Evolutionary conservation across 1,139 yeast genomes (phyloP).

Genomic region (Lodderomyces orthopsilosis): DNA sequence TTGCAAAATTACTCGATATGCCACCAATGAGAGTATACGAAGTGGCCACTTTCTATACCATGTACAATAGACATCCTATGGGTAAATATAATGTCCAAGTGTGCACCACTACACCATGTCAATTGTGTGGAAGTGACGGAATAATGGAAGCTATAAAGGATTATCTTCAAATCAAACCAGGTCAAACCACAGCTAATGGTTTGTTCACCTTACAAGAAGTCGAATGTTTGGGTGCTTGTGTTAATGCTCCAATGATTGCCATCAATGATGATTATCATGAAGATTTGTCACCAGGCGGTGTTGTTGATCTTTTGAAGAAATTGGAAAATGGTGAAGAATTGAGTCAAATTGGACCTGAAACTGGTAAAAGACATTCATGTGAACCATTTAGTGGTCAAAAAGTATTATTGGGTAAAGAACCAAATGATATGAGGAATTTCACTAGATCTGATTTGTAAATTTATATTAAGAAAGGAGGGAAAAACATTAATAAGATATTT

Average conservation of each 20-base stretch:
- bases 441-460: constrained; percentile 34
- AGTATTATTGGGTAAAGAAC: constrained; percentile 58
- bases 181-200: constrained; percentile 75
- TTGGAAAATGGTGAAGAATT: constrained; percentile 62
- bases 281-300: constrained; percentile 72
- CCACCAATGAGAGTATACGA: constrained; percentile 96
- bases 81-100: constrained; percentile 84
- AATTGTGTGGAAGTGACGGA: constrained; percentile 77
- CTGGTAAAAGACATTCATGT: constrained; percentile 61
- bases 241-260: constrained; percentile 87
- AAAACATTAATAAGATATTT: neutral
- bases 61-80: constrained; percentile 87
- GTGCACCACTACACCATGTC: constrained; percentile 91
- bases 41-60: constrained; percentile 89
- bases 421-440: constrained; percentile 61
- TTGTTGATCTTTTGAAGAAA: constrained; percentile 59
- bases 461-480: neutral
- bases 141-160: constrained; percentile 68
- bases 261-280: constrained; percentile 81
- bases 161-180: constrained; percentile 66
- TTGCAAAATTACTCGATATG: constrained; percentile 80
- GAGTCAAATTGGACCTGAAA: constrained; percentile 63
- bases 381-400: constrained; percentile 77
- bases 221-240: constrained; percentile 91
- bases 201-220: constrained; percentile 83